A percentile compares a stretch with the other conserved stretches of the same genome.
phyloP scores from a whole-genome alignment of 257 asterid species.

The Knoxia roxburghii region DNA sequence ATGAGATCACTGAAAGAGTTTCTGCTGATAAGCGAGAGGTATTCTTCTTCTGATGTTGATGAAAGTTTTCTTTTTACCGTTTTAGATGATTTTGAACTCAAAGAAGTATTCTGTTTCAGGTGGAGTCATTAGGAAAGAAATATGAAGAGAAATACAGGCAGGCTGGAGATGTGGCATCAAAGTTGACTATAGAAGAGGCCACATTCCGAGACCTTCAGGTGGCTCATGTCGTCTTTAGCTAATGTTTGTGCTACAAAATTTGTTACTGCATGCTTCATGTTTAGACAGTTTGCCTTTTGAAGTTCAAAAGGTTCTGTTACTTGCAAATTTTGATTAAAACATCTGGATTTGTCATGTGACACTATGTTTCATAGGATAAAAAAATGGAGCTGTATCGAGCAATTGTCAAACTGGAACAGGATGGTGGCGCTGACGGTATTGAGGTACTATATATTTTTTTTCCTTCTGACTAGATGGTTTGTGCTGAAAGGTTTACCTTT shows the following conservation, averaged over 20 bases:
- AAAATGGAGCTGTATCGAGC: conserved; percentile 88
- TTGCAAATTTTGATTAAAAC: not conserved
- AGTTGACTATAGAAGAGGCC: conserved; percentile 88
- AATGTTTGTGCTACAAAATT: not conserved
- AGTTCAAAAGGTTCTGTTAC: not conserved
- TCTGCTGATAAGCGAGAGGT: conserved; percentile 85
- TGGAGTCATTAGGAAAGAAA: conserved; percentile 70
- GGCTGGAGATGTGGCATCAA: conserved; percentile 90
- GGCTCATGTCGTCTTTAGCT: conserved; percentile 4
- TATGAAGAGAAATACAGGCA: conserved; percentile 93
- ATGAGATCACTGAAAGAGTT: conserved; percentile 83
- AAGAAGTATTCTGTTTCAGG: conserved; percentile 43
- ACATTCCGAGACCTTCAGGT: conserved; percentile 98
- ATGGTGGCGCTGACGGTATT: conserved; percentile 47
- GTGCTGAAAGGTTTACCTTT: conserved; percentile 19
- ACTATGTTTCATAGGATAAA: conserved; percentile 44
- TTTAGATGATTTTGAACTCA: conserved; percentile 11
- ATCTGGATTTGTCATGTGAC: conserved; percentile 6
- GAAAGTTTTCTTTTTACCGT: conserved; percentile 5
- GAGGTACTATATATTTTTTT: conserved; percentile 40
- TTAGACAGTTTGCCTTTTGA: not conserved
- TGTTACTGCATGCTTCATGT: conserved; percentile 3
- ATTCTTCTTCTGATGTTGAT: conserved; percentile 19
- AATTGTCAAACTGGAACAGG: conserved; percentile 80
- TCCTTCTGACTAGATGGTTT: conserved; percentile 13